Conservation (phyloP, 495 filamentous ascomycete genomes). For the Penicillium mononematosum region DNA sequence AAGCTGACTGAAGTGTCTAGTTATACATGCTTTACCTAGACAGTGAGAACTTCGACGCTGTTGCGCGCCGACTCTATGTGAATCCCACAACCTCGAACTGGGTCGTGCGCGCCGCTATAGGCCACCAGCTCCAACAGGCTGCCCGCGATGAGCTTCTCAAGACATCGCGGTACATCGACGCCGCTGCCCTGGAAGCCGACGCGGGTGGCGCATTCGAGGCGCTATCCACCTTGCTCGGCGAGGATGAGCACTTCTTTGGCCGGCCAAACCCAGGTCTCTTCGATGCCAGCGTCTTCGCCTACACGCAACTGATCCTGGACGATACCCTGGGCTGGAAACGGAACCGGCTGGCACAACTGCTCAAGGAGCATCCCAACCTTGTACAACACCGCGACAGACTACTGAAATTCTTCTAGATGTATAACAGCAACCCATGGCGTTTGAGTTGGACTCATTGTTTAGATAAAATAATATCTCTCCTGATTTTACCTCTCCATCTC, state of each 20-base stretch:
- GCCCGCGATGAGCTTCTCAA: slow-evolving; percentile 72
- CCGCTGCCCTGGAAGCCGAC: slow-evolving; percentile 61
- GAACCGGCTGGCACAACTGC: slow-evolving; percentile 38
- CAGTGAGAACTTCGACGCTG: slow-evolving; percentile 57
- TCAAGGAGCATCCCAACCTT: slow-evolving; percentile 48
- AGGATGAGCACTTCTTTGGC: slow-evolving; percentile 67
- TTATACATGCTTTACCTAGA: slow-evolving; percentile 78
- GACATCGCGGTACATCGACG: slow-evolving; percentile 58
- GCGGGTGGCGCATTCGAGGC: slow-evolving; percentile 73
- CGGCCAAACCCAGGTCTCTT: slow-evolving; percentile 65
- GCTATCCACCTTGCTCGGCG: slow-evolving; percentile 65
- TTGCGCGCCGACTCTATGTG: slow-evolving; percentile 71
- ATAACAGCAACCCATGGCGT: slow-evolving; percentile 2
- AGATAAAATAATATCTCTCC: slow-evolving; percentile 17
- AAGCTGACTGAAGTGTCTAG: slow-evolving; percentile 36
- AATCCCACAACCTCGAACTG: slow-evolving; percentile 57
- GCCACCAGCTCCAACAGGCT: slow-evolving; percentile 64
- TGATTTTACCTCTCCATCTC: slow-evolving; percentile 1
- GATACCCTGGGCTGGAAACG: slow-evolving; percentile 58
- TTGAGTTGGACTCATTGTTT: neutral
- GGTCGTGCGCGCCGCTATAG: slow-evolving; percentile 60
- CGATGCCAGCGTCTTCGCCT: slow-evolving; percentile 87
- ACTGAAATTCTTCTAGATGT: slow-evolving; percentile 37
- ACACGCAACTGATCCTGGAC: slow-evolving; percentile 78
- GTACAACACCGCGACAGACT: slow-evolving; percentile 56